These are phyloP conservation scores for Apiospora pterosperma DNA, from an alignment of 2,329 filamentous ascomycete species.

Conservation along the genomic window DNA sequence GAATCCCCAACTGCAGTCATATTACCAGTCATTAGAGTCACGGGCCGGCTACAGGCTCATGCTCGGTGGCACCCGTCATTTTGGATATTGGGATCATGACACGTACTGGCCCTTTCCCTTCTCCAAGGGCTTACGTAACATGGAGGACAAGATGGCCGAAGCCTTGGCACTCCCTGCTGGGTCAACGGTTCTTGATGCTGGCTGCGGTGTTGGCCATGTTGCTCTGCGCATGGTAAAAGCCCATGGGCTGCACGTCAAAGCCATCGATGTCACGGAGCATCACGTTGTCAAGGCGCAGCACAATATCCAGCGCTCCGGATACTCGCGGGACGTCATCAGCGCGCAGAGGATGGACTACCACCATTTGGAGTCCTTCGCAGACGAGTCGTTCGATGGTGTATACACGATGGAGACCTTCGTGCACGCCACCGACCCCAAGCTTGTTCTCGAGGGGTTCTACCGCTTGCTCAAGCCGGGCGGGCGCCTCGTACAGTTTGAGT, in stretches of 20 bases:
- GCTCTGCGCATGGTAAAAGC: constrained; percentile 43
- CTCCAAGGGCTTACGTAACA: constrained; percentile 35
- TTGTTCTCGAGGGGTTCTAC: constrained; percentile 42
- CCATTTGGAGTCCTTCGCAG: constrained; percentile 37
- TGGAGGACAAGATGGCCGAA: constrained; percentile 46
- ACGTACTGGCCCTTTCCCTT: constrained; percentile 48
- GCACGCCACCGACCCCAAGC: constrained; percentile 44
- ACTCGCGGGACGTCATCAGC: constrained; percentile 31
- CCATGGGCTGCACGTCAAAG: constrained; percentile 36
- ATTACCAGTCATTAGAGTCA: constrained; percentile 44
- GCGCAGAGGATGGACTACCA: constrained; percentile 48
- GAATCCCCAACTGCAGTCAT: constrained; percentile 37
- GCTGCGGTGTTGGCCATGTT: constrained; percentile 47
- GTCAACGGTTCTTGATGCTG: constrained; percentile 47
- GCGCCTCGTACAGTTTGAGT: constrained; percentile 41
- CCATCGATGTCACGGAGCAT: constrained; percentile 46
- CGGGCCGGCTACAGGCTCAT: constrained; percentile 39
- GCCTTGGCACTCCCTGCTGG: constrained; percentile 34
- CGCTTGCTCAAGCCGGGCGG: constrained; percentile 46
- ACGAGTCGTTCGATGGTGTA: constrained; percentile 42
- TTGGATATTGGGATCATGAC: constrained; percentile 43
- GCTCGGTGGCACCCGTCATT: constrained; percentile 47
- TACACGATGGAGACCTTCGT: constrained; percentile 57
- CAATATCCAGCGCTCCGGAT: constrained; percentile 32
- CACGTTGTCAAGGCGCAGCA: constrained; percentile 41